Base-by-base conservation (phyloP, 1,139 yeast genomes). In the Yamadazyma aaseri region DNA sequence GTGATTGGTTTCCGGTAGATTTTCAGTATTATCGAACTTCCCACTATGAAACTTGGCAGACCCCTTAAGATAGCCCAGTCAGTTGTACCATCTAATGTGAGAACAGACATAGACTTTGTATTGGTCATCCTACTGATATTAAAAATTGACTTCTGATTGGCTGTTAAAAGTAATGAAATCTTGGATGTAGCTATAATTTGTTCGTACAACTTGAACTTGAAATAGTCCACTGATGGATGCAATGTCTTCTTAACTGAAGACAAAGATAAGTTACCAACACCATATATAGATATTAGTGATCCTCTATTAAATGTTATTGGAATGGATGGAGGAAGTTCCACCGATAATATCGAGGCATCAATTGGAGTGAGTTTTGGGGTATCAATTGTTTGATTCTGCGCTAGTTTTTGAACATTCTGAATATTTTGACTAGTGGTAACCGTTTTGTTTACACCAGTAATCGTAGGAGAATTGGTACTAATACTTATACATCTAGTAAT, bases 51-150 rank as follows among this genome's bases (percentile, higher is more conserved):
- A 33, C 75, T 76, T 17, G 80, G 51, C 0, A 79, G 66, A 9
- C 60, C 50, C 3, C 63, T 57, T 30, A 80, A 58, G 3, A 80
- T 40, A 1, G 82, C 82, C 84, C 85, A 80, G 46, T 80, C 86
- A 17, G 56, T 56, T 1, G 72, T 57, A 1, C 86, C 86, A 42
- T 80, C 83, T 36, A 80, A 51, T 5, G 60, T 45, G 23, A 80
- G 42, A 27, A 60, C 61, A 3, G 49, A 42, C 4, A 47, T 26
- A 2, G 50, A 32, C 24, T 41, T 46, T 5, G 31, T 30, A 33
- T 53, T 50, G 8, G 51, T 46, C 2, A 47, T 23, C 17, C 45
- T 42, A 18, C 40, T 33, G 20, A 49, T 43, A 16, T 49, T 38
- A 13, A 42, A 39, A 37, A 46, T 47, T n/a, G 35, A 41, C 17